A percentile compares a stretch with the other conserved stretches of the same genome.
These are phyloP conservation scores for Verticillium nubilum DNA, from an alignment of 2,329 filamentous ascomycete species.

Conservation along the genomic window DNA sequence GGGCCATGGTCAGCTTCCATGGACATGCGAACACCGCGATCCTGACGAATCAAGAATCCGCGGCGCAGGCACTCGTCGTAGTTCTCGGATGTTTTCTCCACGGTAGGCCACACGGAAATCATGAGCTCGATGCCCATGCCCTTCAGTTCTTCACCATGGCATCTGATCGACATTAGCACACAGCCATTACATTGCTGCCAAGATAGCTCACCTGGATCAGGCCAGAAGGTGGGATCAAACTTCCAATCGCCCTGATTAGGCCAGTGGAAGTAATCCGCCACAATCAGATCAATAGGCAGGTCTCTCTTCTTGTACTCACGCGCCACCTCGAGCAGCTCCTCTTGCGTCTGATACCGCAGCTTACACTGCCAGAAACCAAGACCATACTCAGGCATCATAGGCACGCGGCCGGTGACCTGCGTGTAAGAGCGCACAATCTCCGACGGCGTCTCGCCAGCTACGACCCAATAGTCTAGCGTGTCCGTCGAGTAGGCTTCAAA, in stretches of 20 bases:
- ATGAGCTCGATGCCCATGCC: constrained; percentile 57
- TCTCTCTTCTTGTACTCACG: constrained; percentile 50
- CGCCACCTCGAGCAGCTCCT: constrained; percentile 55
- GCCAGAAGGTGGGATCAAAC: constrained; percentile 60
- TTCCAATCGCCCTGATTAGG: constrained; percentile 62
- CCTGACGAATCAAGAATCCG: constrained; percentile 54
- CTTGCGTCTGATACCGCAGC: constrained; percentile 59
- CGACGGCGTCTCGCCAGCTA: constrained; percentile 48
- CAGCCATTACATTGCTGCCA: too few relatives aligned
- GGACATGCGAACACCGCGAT: constrained; percentile 51
- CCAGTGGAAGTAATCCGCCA: constrained; percentile 66
- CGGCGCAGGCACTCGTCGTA: constrained; percentile 15
- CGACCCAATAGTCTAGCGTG: constrained; percentile 59
- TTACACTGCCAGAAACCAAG: constrained; percentile 67
- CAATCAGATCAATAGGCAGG: constrained; percentile 59
- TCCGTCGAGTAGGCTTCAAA: constrained; percentile 57
- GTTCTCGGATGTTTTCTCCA: constrained; percentile 22
- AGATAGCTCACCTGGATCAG: constrained; percentile 38
- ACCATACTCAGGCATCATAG: constrained; percentile 65
- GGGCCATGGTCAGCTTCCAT: constrained; percentile 56
- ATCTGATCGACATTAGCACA: constrained; percentile 21
- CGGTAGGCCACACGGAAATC: constrained; percentile 64
- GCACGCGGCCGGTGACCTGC: constrained; percentile 50
- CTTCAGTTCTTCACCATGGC: constrained; percentile 57
- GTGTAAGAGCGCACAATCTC: constrained; percentile 54